Evolutionary conservation across 805 yeast genomes (phyloP).

Genomic region (Wickerhamiella kurtzmanii): DNA sequence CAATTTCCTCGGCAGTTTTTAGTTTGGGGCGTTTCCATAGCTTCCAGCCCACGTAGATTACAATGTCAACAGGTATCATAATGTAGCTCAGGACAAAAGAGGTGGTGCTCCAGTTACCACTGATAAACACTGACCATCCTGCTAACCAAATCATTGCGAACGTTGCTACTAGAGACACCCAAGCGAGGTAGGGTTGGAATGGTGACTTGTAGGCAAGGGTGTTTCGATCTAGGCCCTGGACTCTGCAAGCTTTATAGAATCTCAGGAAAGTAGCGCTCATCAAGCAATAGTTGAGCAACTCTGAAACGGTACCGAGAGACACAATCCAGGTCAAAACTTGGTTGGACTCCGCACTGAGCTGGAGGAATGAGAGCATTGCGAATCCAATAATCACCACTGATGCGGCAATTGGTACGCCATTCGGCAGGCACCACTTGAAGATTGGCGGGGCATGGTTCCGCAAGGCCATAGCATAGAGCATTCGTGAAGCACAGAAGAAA

Average conservation of each 20-base stretch:
- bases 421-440: constrained; percentile 45
- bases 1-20: constrained; percentile 36
- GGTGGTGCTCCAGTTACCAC: constrained; percentile 49
- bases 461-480: constrained; percentile 55
- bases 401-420: constrained; percentile 59
- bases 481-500: constrained; percentile 56
- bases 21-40: constrained; percentile 36
- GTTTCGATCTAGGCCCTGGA: constrained; percentile 37
- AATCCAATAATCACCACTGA: constrained; percentile 37
- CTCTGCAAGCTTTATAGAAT: constrained; percentile 45
- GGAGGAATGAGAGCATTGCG: constrained; percentile 54
- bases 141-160: constrained; percentile 42
- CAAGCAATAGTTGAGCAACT: constrained; percentile 45
- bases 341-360: constrained; percentile 43
- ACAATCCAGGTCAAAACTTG: constrained; percentile 61
- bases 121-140: constrained; percentile 60
- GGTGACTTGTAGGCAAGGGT: constrained; percentile 39
- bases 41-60: constrained; percentile 40
- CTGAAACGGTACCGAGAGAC: constrained; percentile 58
- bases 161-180: constrained; percentile 35
- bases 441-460: constrained; percentile 62
- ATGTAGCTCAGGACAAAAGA: constrained; percentile 57
- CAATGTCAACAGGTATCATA: constrained; percentile 48
- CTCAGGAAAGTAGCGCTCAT: constrained; percentile 47
- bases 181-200: constrained; percentile 48